Conservation (phyloP, 805 yeast species). For the Millerago galiae region DNA sequence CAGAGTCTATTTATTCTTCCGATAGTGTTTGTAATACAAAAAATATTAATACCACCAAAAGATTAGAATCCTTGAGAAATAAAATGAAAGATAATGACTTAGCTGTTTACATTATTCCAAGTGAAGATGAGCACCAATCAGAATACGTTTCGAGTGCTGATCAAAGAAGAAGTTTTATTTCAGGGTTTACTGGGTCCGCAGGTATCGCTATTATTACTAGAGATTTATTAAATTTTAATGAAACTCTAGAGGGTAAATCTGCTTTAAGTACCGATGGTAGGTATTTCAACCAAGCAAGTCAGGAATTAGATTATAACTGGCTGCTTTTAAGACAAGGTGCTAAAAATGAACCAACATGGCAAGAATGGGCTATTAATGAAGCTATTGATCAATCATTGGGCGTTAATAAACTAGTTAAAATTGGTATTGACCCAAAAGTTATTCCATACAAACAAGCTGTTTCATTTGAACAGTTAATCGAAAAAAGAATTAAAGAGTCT, state of each 20-base stretch:
- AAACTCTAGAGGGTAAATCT: constrained; percentile 53
- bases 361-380: constrained; percentile 62
- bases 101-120: constrained; percentile 71
- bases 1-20: constrained; percentile 31
- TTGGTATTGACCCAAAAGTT: constrained; percentile 82
- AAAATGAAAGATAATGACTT: constrained; percentile 58
- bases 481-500: constrained; percentile 20
- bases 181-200: constrained; percentile 91
- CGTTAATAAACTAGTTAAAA: constrained; percentile 36
- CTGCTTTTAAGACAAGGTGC: constrained; percentile 70
- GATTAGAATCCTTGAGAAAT: constrained; percentile 54
- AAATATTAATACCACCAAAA: constrained; percentile 49
- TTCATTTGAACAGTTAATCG: constrained; percentile 25
- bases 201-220: constrained; percentile 83
- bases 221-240: constrained; percentile 35
- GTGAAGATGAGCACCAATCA: constrained; percentile 91
- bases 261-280: constrained; percentile 91
- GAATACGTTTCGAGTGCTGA: constrained; percentile 83
- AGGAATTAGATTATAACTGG: constrained; percentile 81
- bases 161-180: constrained; percentile 73
- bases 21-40: constrained; percentile 32
- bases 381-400: constrained; percentile 39
- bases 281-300: constrained; percentile 84
- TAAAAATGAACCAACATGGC: constrained; percentile 71
- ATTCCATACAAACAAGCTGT: constrained; percentile 40